Base-by-base conservation (phyloP, 768 basidiomycete species). In the Phylloporus scabripes region DNA sequence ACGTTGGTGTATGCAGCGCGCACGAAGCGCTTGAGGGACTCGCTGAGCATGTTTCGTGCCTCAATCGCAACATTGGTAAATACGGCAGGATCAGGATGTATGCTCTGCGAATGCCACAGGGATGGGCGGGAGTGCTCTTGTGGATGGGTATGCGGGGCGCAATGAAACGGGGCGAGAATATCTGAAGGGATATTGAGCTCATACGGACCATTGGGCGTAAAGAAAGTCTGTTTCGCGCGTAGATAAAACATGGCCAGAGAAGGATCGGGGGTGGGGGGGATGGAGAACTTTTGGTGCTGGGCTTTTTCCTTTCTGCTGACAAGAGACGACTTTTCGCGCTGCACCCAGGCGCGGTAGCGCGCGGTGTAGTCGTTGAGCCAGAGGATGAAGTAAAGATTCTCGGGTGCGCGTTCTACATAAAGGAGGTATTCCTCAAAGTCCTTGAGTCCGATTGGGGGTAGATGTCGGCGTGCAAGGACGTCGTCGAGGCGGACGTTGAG, bases 301-400 rank as follows among this genome's bases (percentile, higher is more conserved):
- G 71, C 28, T 63, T 68, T 47, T 65, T 66, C 74, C 72, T 78
- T 76, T 71, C 49, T 73, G 70, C 23, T 63, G 28, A 50, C 10
- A 47, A 55, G 55, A 29, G 59, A 45, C 29, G 41, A 34, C 37
- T 64, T 62, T 50, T 64, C 64, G 54, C 63, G 64, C 11, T 60
- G 63, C 0, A 55, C 59, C 77, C 77, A 78, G 0, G 60, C 62
- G 2, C 67, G 62, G 57, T 78, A 77, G 24, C 73, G 73, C 1
- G 62, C 56, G 10, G 77, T 81, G 57, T 90, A 90, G 55, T 89
- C 87, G 52, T 79, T 79, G 26, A 89, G 72, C 87, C 87, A 90
- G 43, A 90, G 78, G n/a, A 78, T 76, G 60, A 90, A 90, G 59
- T 90, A 90, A 76, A 91, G 74, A 60, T 89, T 90, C 64, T 90